Evolutionary conservation across 208 protist genomes (phyloP).

Genomic region (Wallacemonas sp.): DNA sequence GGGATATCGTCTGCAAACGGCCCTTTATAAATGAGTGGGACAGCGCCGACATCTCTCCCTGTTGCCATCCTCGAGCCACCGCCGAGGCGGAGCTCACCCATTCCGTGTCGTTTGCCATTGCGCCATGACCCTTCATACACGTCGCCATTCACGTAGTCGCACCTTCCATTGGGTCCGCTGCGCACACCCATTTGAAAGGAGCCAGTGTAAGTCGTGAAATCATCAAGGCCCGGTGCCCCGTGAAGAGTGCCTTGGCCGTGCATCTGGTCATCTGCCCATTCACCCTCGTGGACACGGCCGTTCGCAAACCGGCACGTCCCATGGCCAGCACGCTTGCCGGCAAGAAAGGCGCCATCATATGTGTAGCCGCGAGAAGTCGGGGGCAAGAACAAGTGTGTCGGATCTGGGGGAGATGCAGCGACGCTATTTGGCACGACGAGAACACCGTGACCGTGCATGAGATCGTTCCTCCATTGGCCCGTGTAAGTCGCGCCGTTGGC

Average conservation of each 20-base stretch:
- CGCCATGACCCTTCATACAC: slow-evolving; percentile 75
- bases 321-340: slow-evolving; percentile 60
- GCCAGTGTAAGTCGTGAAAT: slow-evolving; percentile 72
- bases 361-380: slow-evolving; percentile 43
- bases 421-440: slow-evolving; percentile 36
- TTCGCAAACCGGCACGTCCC: slow-evolving; percentile 77
- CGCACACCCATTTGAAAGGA: slow-evolving; percentile 53
- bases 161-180: slow-evolving; percentile 58
- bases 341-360: slow-evolving; percentile 60
- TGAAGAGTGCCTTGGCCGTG: slow-evolving; percentile 64
- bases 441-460: slow-evolving; percentile 60
- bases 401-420: not conserved
- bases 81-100: slow-evolving; percentile 52
- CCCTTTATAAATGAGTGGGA: slow-evolving; percentile 51
- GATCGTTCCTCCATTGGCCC: slow-evolving; percentile 51
- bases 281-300: slow-evolving; percentile 72
- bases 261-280: slow-evolving; percentile 83
- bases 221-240: slow-evolving; percentile 49
- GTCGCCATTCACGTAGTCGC: slow-evolving; percentile 69
- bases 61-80: slow-evolving; percentile 3
- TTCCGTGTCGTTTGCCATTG: slow-evolving; percentile 61
- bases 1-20: slow-evolving; percentile 53
- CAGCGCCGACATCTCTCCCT: not conserved
- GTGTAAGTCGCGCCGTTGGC: slow-evolving; percentile 53
- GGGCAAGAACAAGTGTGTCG: too few relatives aligned